These are phyloP conservation scores for Diphasiastrum complanatum DNA, from an alignment of 83 land plant species.

Conservation along the genomic window DNA sequence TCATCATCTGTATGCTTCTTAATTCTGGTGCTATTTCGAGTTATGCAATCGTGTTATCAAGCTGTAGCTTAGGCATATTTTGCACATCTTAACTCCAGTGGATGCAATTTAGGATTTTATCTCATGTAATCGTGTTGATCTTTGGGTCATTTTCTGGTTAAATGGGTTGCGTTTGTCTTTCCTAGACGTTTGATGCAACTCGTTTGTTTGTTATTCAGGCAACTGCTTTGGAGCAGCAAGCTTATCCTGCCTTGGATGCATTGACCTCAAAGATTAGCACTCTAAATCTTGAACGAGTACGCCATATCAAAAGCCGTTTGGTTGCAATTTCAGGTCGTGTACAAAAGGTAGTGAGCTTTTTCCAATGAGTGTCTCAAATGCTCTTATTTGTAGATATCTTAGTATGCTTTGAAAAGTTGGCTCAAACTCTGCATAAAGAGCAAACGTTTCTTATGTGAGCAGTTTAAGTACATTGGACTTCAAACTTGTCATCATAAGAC, in stretches of 20 bases:
- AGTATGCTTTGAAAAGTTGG: too few relatives aligned
- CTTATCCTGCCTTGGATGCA: slow-evolving; percentile 1
- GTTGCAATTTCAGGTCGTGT: background rate
- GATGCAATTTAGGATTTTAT: background rate
- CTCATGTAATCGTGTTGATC: background rate
- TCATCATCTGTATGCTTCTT: too few relatives aligned
- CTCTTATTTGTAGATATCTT: too few relatives aligned
- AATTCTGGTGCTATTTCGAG: too few relatives aligned
- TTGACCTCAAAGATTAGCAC: slow-evolving; percentile 5
- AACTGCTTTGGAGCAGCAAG: background rate
- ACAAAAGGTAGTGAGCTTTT: background rate
- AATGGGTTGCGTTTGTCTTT: background rate
- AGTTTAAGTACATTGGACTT: too few relatives aligned
- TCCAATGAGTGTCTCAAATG: too few relatives aligned
- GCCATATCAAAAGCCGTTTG: background rate
- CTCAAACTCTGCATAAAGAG: too few relatives aligned
- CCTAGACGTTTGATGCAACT: background rate
- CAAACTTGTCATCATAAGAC: too few relatives aligned
- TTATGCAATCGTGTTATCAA: too few relatives aligned
- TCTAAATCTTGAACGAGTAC: slow-evolving; percentile 1
- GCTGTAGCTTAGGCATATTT: too few relatives aligned
- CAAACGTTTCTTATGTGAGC: too few relatives aligned
- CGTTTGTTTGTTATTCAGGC: background rate
- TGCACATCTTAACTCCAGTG: too few relatives aligned
- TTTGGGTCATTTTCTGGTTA: background rate